A percentile compares a stretch with the other conserved stretches of the same genome.
phyloP scores from a whole-genome alignment of 2,329 filamentous ascomycete genomes.

The Ophiobolus disseminans region DNA sequence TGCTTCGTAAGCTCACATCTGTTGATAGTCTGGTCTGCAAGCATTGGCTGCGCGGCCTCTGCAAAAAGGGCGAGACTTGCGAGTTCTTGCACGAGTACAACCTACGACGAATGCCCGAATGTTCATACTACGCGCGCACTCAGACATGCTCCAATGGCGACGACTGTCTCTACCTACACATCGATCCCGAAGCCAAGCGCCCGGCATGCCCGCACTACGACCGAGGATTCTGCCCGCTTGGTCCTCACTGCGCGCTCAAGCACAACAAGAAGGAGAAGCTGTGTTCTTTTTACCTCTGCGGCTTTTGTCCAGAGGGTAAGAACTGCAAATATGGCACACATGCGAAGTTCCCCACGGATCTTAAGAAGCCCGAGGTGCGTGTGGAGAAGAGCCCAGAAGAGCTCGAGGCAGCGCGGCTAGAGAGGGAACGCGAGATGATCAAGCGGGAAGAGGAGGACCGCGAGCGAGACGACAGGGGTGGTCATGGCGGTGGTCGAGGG shows the following conservation, averaged over 20 bases:
- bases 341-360: conserved; percentile 77
- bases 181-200: conserved; percentile 77
- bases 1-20: conserved; percentile 12
- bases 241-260: conserved; percentile 84
- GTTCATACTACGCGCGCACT: conserved; percentile 92
- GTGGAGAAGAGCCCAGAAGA: conserved; percentile 78
- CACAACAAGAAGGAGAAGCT: conserved; percentile 78
- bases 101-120: conserved; percentile 96
- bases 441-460: conserved; percentile 51
- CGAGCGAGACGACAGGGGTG: conserved; percentile 46
- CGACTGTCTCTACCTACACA: conserved; percentile 92
- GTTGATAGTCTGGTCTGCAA: conserved; percentile 81
- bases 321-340: conserved; percentile 82
- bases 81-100: conserved; percentile 99
- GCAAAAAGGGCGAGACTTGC: conserved; percentile 96
- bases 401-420: conserved; percentile 64
- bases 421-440: conserved; percentile 57
- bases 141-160: conserved; percentile 96
- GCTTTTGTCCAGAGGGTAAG: conserved; percentile 88
- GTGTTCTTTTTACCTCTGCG: conserved; percentile 86
- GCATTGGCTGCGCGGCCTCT: conserved; percentile 95
- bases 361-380: conserved; percentile 64
- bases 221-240: conserved; percentile 90
- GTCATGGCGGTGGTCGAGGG: conserved; percentile 38
- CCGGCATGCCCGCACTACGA: conserved; percentile 79